Percentiles rank a stretch among this genome's conserved stretches.
phyloP scores from a whole-genome alignment of 2,329 filamentous ascomycete genomes.

The Trichoderma atrobrunneum region DNA sequence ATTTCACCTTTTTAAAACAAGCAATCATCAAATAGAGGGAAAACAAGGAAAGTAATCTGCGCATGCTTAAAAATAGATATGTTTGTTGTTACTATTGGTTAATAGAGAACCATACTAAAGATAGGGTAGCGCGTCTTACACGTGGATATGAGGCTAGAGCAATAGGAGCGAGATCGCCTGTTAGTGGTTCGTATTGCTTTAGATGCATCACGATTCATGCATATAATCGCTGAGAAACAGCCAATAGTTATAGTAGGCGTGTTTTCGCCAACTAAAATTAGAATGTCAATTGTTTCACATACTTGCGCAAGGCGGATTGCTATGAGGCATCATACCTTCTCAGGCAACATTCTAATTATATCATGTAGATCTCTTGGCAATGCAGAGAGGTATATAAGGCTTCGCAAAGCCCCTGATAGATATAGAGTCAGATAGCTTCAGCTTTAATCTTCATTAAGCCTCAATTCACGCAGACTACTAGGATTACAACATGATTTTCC shows the following conservation, averaged over 20 bases:
- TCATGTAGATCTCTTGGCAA: neutral
- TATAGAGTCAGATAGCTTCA: neutral
- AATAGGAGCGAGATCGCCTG: neutral
- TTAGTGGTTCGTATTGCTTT: neutral
- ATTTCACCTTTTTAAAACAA: neutral
- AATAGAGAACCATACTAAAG: neutral
- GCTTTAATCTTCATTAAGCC: neutral
- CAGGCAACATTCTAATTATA: neutral
- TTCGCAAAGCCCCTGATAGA: neutral
- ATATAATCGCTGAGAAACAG: neutral
- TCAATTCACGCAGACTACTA: neutral
- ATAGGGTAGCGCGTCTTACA: neutral
- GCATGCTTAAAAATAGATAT: neutral
- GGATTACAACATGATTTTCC: neutral
- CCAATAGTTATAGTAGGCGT: neutral
- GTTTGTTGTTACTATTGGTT: neutral
- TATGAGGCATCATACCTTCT: fast-evolving
- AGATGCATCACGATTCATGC: neutral
- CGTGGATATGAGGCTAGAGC: neutral
- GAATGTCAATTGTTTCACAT: neutral
- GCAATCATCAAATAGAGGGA: neutral
- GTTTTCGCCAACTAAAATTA: neutral
- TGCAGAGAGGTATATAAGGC: neutral
- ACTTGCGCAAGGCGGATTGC: neutral
- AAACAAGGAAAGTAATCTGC: neutral